phyloP scores from a whole-genome alignment of 2,329 filamentous ascomycete species.

The Fusarium coffeatum region DNA sequence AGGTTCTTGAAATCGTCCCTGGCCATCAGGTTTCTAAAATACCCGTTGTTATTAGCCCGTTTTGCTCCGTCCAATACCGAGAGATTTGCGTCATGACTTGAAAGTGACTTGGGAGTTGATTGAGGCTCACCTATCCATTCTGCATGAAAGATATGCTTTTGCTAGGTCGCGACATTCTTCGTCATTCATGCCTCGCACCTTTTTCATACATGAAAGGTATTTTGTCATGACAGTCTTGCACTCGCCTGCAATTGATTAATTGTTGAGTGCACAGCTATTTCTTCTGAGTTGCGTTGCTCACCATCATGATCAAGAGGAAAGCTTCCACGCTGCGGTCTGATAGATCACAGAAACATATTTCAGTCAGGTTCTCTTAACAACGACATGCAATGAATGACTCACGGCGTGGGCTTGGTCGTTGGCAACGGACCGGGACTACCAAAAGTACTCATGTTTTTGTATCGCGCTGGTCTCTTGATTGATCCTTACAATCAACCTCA shows the following conservation, averaged over 20 bases:
- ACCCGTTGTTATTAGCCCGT: constrained; percentile 31
- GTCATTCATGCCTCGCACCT: constrained; percentile 84
- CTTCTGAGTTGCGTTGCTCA: constrained; percentile 45
- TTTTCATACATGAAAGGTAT: constrained; percentile 90
- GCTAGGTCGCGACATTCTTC: constrained; percentile 85
- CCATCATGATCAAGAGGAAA: constrained; percentile 94
- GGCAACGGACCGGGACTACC: constrained; percentile 75
- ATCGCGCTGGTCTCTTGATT: constrained; percentile 22
- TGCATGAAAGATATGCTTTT: constrained; percentile 88
- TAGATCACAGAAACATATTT: constrained; percentile 6
- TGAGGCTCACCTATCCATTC: constrained; percentile 86
- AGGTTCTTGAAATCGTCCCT: constrained; percentile 95
- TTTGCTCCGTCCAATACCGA: constrained; percentile 23
- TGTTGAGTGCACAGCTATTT: background rate
- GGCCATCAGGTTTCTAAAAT: constrained; percentile 87
- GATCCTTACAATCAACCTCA: constrained; percentile 9
- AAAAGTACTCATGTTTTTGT: constrained; percentile 68
- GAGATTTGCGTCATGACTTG: constrained; percentile 29
- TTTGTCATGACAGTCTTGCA: constrained; percentile 89
- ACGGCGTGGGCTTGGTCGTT: constrained; percentile 77
- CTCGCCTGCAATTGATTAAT: constrained; percentile 70
- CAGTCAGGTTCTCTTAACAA: constrained; percentile 19
- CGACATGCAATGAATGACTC: constrained; percentile 52
- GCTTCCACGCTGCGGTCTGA: constrained; percentile 86
- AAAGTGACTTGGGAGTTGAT: background rate